Percentiles rank a stretch among this genome's conserved stretches.
phyloP scores from a whole-genome alignment of 1,284 basidiomycete genomes.

The Cerioporus squamosus region DNA sequence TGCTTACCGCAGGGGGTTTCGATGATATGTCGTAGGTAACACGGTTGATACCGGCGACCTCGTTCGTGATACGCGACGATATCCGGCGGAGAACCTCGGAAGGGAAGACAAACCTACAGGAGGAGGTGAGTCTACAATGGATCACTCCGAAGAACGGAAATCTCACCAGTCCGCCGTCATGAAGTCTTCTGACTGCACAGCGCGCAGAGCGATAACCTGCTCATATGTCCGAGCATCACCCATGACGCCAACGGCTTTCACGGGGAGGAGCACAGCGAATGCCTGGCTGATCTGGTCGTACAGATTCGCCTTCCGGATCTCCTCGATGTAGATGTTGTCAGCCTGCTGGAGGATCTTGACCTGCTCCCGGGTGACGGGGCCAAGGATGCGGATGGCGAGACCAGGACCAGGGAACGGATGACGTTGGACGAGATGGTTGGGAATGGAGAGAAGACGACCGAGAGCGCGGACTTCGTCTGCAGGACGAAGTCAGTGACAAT shows the following conservation, averaged over 20 bases:
- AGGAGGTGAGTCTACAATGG: neutral
- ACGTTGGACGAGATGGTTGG: conserved; percentile 90
- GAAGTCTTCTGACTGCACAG: conserved; percentile 94
- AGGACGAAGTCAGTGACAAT: neutral
- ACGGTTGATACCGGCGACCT: conserved; percentile 92
- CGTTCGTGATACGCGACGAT: conserved; percentile 97
- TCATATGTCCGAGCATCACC: conserved; percentile 98
- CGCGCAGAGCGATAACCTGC: conserved; percentile 91
- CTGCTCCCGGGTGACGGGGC: conserved; percentile 92
- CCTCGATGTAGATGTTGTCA: conserved; percentile 97
- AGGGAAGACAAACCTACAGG: conserved; percentile 90
- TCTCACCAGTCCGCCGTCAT: conserved; percentile 95
- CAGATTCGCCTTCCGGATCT: conserved; percentile 90
- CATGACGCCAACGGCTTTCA: conserved; percentile 97
- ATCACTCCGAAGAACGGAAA: neutral
- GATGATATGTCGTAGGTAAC: conserved; percentile 97
- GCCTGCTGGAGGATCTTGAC: conserved; percentile 95
- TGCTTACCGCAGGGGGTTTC: conserved; percentile 89
- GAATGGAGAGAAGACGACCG: conserved; percentile 90
- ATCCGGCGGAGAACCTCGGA: conserved; percentile 88
- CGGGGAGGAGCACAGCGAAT: conserved; percentile 96
- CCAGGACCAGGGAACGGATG: conserved; percentile 99
- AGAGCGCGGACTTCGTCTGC: conserved; percentile 95
- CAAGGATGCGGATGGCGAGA: conserved; percentile 98
- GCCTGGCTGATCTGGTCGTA: conserved; percentile 98